phyloP scores from a whole-genome alignment of 208 protist genomes.

The Crithidia bombi region DNA sequence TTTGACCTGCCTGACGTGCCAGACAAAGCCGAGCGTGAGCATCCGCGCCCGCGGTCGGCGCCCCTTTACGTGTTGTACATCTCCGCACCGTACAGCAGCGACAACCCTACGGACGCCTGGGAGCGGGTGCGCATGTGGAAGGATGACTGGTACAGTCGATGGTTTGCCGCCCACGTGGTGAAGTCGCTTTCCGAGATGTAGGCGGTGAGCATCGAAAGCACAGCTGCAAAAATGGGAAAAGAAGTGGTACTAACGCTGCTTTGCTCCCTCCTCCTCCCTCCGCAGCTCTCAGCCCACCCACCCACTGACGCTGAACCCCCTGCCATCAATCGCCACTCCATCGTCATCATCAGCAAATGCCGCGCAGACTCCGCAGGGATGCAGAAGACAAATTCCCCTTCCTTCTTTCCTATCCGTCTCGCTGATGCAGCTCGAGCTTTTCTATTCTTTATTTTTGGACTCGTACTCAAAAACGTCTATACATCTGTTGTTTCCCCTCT shows the following conservation, averaged over 20 bases:
- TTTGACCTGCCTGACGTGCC: slow-evolving; percentile 13
- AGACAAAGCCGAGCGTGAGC: slow-evolving; percentile 2
- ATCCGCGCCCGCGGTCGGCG: slow-evolving; percentile 10
- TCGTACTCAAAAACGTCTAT: no score
- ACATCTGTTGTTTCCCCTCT: no score
- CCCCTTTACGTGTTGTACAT: slow-evolving; percentile 24
- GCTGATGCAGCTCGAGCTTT: no score
- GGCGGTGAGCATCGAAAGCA: neutral
- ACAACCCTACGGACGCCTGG: slow-evolving; percentile 1
- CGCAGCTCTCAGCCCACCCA: no score
- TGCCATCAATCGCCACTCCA: no score
- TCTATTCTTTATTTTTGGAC: no score
- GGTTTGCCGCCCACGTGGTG: slow-evolving; percentile 24
- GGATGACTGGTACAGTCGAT: slow-evolving; percentile 27
- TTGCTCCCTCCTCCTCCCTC: no score
- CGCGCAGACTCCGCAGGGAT: no score
- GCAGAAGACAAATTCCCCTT: no score
- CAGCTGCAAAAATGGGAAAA: neutral
- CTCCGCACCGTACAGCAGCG: slow-evolving; percentile 16
- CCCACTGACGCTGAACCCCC: no score
- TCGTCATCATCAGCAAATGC: no score
- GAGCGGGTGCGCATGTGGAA: slow-evolving; percentile 10
- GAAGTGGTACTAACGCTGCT: neutral
- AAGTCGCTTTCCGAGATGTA: slow-evolving; percentile 18
- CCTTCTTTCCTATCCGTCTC: no score